A percentile compares a stretch with the other conserved stretches of the same genome.
phyloP scores from a whole-genome alignment of 2,329 filamentous ascomycete species.

The Curvularia sp. region DNA sequence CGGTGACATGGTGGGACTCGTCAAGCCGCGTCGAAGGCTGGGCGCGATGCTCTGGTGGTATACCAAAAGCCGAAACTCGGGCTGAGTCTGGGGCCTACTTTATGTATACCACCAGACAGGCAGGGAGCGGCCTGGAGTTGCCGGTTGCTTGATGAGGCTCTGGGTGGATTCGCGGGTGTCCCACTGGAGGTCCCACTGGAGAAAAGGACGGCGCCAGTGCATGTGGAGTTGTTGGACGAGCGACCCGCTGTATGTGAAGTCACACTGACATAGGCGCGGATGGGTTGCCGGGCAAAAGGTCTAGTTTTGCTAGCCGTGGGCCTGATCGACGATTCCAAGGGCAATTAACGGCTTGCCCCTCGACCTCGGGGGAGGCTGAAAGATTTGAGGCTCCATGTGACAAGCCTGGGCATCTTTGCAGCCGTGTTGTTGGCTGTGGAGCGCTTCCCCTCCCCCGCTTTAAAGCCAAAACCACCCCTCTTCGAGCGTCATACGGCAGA shows the following conservation, averaged over 20 bases:
- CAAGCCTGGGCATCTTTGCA: slow-evolving; percentile 24
- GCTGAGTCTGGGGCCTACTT: neutral
- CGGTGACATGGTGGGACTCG: neutral
- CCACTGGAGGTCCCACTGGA: slow-evolving; percentile 19
- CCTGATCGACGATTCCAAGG: slow-evolving; percentile 24
- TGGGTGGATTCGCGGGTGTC: slow-evolving; percentile 20
- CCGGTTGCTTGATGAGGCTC: slow-evolving; percentile 16
- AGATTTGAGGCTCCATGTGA: slow-evolving; percentile 35
- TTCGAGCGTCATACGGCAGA: slow-evolving; percentile 34
- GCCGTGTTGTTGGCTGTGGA: slow-evolving; percentile 22
- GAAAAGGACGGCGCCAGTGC: slow-evolving; percentile 12
- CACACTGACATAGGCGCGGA: slow-evolving; percentile 33
- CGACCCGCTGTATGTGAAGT: slow-evolving; percentile 36
- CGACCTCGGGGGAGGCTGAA: slow-evolving; percentile 33
- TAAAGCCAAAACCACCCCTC: slow-evolving; percentile 35
- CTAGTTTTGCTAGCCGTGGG: slow-evolving; percentile 18
- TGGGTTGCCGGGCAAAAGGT: slow-evolving; percentile 17
- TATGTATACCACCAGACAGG: neutral
- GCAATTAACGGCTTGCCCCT: slow-evolving; percentile 25
- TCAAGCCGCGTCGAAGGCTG: neutral
- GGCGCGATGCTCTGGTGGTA: neutral
- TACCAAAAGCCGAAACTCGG: slow-evolving; percentile 1
- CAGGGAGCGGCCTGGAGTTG: slow-evolving; percentile 11
- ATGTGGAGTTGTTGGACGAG: slow-evolving; percentile 26
- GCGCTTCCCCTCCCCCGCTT: slow-evolving; percentile 33